A percentile compares a stretch with the other conserved stretches of the same genome.
Conservation (phyloP, 2,329 filamentous ascomycete genomes). For the Onygenales sp. region DNA sequence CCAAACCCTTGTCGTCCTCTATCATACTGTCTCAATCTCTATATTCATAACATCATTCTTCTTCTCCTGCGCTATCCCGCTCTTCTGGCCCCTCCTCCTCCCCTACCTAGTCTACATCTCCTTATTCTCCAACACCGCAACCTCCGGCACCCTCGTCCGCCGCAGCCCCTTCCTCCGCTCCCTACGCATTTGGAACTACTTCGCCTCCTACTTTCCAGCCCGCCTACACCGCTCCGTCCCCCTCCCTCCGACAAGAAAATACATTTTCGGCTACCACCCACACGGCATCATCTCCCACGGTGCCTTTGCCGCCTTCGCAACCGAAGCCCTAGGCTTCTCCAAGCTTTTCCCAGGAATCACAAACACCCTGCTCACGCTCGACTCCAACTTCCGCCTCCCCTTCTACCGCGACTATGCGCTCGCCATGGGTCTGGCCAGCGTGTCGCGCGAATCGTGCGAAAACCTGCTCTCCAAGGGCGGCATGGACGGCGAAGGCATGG, state of each 20-base stretch:
- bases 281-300: conserved; percentile 96
- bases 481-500: conserved; percentile 69
- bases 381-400: conserved; percentile 88
- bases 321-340: conserved; percentile 78
- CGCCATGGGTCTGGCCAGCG: conserved; percentile 74
- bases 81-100: conserved; percentile 73
- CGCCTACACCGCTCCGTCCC: conserved; percentile 74
- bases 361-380: conserved; percentile 87
- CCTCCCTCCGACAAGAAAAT: conserved; percentile 73
- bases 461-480: conserved; percentile 78
- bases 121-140: conserved; percentile 66
- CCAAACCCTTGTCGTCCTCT: conserved; percentile 68
- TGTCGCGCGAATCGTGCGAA: conserved; percentile 84
- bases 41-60: conserved; percentile 71
- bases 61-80: conserved; percentile 78
- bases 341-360: conserved; percentile 90
- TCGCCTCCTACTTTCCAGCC: conserved; percentile 87
- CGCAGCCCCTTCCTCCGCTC: conserved; percentile 67
- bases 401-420: conserved; percentile 93
- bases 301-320: conserved; percentile 86
- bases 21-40: conserved; percentile 64
- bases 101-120: conserved; percentile 73
- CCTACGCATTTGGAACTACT: conserved; percentile 72
- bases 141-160: conserved; percentile 63
- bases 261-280: conserved; percentile 94